These are phyloP conservation scores for Heliamphora pulchella DNA, from an alignment of 179 eudicot species.

Conservation along the genomic window DNA sequence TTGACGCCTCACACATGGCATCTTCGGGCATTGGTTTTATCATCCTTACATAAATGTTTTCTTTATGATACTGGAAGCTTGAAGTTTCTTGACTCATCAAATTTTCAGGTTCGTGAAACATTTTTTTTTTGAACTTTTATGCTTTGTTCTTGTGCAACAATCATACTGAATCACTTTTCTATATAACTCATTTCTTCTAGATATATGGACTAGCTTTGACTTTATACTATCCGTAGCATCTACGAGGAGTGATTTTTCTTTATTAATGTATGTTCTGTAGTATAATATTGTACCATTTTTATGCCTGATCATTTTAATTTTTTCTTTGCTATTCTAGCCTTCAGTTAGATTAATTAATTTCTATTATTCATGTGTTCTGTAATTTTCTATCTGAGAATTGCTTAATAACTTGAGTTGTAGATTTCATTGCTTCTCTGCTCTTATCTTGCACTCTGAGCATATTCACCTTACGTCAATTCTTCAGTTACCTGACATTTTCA, in stretches of 20 bases:
- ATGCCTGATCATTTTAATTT: neutral
- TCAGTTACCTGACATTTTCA: neutral
- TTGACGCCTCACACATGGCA: conserved; percentile 55
- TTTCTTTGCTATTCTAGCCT: neutral
- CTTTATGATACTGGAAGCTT: conserved; percentile 66
- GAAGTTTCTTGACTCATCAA: conserved; percentile 71
- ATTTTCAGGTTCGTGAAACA: conserved; percentile 46
- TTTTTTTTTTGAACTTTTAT: neutral
- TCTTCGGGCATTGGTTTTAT: conserved; percentile 63
- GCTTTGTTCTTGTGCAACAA: neutral
- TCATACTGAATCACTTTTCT: neutral
- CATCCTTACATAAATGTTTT: conserved; percentile 83
- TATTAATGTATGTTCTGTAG: neutral
- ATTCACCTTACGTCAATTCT: neutral
- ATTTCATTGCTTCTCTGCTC: neutral
- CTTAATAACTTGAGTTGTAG: neutral
- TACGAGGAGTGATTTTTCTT: neutral
- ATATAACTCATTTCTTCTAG: neutral
- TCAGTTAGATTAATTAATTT: neutral
- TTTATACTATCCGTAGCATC: neutral
- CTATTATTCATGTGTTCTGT: neutral
- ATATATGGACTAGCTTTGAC: neutral
- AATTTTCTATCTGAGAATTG: neutral
- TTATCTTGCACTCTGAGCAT: neutral
- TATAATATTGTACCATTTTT: neutral